Evolutionary conservation across 78 protist species (phyloP), one percentile per base, ranked within the genome.

Genomic region (Andalucia godoyi): DNA sequence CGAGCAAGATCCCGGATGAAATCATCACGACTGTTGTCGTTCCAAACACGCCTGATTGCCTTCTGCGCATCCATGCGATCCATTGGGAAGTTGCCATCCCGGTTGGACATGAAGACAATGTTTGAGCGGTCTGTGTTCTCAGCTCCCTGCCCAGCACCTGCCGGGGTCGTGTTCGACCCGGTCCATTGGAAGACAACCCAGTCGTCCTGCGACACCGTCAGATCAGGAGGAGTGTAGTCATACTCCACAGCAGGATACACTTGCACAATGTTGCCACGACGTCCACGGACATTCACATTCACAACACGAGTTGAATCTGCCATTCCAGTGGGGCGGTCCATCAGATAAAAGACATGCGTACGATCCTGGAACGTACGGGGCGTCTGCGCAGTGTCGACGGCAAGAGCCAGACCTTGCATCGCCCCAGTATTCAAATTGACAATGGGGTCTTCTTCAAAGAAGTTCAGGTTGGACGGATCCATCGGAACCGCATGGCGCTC

Each of bases 301-400:
- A 68, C 52, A 49, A 90, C 79, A 38, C 38, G 25, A 21, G 67
- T 79, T 34, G 40, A n/a, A 32, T 0, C 10, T 43, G 68, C 59
- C 27, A 27, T 0, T 36, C 12, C 50, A 2, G 1, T 7, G 25
- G 89, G 85, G 37, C 85, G 74, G 25, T 36, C 38, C 21, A 6
- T 30, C 43, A 87, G 73, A 0, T 3, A 0, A 64, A 87, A 90
- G 21, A 21, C 23, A 53, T 86, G 80, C n/a, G 91, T 23, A 33
- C 95, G 89, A 74, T 90, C 96, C 79, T 90, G 86, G 89, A 90
- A 90, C 41, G 91, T 85, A 55, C 96, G 80, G 43, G 91, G 91
- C 36, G 45, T 63, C 72, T 90, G 96, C 47, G 46, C 13, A 13
- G 85, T 73, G 74, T 90, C 79, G 55, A 90, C 25, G 32, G 79